A percentile compares a stretch with the other conserved stretches of the same genome.
Conservation (phyloP, 2,329 filamentous ascomycete genomes). For the Thelonectria olida region DNA sequence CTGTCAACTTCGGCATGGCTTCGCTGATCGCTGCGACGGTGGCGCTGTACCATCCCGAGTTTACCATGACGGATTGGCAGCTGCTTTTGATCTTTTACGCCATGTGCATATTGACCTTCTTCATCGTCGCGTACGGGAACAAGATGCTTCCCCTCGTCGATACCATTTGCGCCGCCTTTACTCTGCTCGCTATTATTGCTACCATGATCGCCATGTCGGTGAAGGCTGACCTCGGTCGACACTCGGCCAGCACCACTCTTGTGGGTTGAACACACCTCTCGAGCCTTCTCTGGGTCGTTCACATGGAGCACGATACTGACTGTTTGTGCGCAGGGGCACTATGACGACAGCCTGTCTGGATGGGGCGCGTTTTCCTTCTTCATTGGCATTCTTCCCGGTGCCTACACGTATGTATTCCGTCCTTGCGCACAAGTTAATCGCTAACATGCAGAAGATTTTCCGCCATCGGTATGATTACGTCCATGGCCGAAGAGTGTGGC, state of each 20-base stretch:
- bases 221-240: constrained; percentile 68
- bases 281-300: neutral
- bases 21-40: constrained; percentile 74
- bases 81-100: constrained; percentile 78
- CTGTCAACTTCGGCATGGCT: constrained; percentile 74
- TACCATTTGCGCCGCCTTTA: constrained; percentile 77
- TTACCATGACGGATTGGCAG: constrained; percentile 54
- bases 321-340: constrained; percentile 66
- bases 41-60: constrained; percentile 68
- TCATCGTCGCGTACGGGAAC: constrained; percentile 71
- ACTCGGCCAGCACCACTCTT: constrained; percentile 54
- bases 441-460: constrained; percentile 38
- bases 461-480: constrained; percentile 61
- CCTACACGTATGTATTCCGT: constrained; percentile 40
- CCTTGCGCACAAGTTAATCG: fast-evolving
- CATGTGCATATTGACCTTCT: constrained; percentile 69
- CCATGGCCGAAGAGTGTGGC: constrained; percentile 69
- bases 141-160: constrained; percentile 71
- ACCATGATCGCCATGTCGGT: constrained; percentile 75
- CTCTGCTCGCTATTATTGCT: constrained; percentile 71
- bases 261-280: constrained; percentile 27
- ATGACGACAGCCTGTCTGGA: constrained; percentile 72
- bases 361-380: constrained; percentile 73
- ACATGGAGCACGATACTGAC: neutral
- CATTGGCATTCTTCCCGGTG: constrained; percentile 58